Base-by-base conservation (phyloP, 306 rosid genomes). In the Pueraria montana region DNA sequence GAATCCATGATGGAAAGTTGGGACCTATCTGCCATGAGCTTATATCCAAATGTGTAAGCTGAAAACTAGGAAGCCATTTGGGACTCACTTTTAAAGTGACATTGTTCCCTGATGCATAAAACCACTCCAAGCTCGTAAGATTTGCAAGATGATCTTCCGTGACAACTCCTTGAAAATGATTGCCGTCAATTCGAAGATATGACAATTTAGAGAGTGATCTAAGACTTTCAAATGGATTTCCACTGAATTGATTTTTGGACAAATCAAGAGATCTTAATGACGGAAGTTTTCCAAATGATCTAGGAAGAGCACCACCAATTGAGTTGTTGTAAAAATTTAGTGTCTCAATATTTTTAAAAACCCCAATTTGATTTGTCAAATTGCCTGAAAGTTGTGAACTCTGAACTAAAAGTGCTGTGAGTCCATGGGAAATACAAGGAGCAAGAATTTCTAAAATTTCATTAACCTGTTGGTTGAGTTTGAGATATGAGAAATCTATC, bases 1-100 rank as follows among this genome's bases (percentile, higher is more conserved):
- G 53, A 61, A 82, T 67, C 89, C 84, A 82, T 27, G 48, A 42
- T 20, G 81, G 84, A 82, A 82, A 82, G 6, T 16, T 27, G 1
- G 81, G 79, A 40, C 84, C 75, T 17, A 82, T 66, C 0, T 59
- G 23, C 72, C 83, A 86, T 0, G 52, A 64, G 4, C 12, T 11
- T 71, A 86, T 30, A 3, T 1, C 1, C 46, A 80, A 45, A 0
- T 0, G 0, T 0, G 0, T 0, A 5, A 78, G 17, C 0, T 55
- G 45, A 21, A 82, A 73, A 21, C 2, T 53, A 36, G 83, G 83
- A 26, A 2, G 14, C 86, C 88, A 86, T 13, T 46, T 52, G 49
- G 34, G 55, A 18, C 7, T 12, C 17, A 78, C 74, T 48, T 78
- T 18, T n/a, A 62, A 63, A 45, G 73, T 45, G 34, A 77, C 1